phyloP scores from a whole-genome alignment of 495 filamentous ascomycete genomes.

The Daldinia bambusicola region DNA sequence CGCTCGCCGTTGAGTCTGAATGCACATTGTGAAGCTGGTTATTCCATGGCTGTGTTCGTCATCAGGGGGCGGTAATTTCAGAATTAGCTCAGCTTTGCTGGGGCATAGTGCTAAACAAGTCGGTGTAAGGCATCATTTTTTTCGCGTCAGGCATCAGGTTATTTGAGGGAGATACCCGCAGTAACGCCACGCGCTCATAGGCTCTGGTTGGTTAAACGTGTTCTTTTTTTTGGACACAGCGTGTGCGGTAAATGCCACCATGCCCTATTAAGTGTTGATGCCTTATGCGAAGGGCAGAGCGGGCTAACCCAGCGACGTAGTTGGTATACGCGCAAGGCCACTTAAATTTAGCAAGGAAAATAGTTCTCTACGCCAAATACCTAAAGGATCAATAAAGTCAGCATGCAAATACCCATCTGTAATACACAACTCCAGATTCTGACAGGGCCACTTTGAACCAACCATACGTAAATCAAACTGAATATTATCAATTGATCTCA shows the following conservation, averaged over 20 bases:
- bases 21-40: background rate
- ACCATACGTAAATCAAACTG: background rate
- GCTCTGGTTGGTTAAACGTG: too few species aligned
- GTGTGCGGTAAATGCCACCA: background rate
- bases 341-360: too few species aligned
- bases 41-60: constrained; percentile 9
- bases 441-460: background rate
- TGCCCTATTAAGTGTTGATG: constrained; percentile 5
- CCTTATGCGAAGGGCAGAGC: constrained; percentile 27
- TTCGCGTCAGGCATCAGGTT: constrained; percentile 31
- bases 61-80: constrained; percentile 1
- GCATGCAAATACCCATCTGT: background rate
- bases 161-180: background rate
- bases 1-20: background rate
- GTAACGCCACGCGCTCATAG: background rate
- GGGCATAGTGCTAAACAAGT: background rate
- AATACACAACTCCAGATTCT: background rate
- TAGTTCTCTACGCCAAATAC: too few species aligned
- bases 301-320: background rate
- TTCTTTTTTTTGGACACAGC: background rate
- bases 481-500: background rate
- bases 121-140: constrained; percentile 33
- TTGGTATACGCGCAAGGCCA: too few species aligned
- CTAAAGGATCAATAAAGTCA: too few species aligned
- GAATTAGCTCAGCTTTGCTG: constrained; percentile 7